These are phyloP conservation scores for Cephaloascus albidus DNA, from an alignment of 805 yeast species.

Conservation along the genomic window DNA sequence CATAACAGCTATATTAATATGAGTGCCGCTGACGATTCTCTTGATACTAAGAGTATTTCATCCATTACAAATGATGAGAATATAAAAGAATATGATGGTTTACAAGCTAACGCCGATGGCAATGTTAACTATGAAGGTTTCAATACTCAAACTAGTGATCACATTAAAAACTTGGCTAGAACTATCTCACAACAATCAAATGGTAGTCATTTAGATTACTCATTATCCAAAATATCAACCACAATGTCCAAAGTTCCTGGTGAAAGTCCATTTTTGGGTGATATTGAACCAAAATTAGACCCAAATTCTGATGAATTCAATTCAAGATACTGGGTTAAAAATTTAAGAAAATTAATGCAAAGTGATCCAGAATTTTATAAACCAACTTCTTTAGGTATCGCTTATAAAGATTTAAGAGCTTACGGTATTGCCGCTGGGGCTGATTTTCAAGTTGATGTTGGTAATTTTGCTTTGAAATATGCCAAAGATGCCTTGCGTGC, in stretches of 20 bases:
- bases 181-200: constrained; percentile 15
- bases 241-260: constrained; percentile 6
- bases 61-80: too few relatives aligned
- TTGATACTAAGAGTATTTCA: too few relatives aligned
- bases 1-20: too few relatives aligned
- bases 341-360: constrained; percentile 1
- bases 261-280: background rate
- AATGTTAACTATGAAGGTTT: too few relatives aligned
- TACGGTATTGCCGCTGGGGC: constrained; percentile 60
- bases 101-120: too few relatives aligned
- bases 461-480: constrained; percentile 29
- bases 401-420: constrained; percentile 50
- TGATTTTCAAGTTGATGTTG: constrained; percentile 54
- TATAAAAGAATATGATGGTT: too few relatives aligned
- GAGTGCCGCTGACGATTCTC: too few relatives aligned
- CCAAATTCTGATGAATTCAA: constrained; percentile 1
- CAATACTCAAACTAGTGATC: constrained; percentile 11
- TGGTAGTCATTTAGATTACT: constrained; percentile 2
- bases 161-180: constrained; percentile 22
- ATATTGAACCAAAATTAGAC: constrained; percentile 3
- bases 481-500: too few relatives aligned
- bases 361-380: constrained; percentile 4
- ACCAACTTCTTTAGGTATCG: constrained; percentile 42
- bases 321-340: constrained; percentile 3
- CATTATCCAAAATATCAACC: background rate